Conservation (phyloP, 768 basidiomycete species). For the Kwoniella botswanensis region DNA sequence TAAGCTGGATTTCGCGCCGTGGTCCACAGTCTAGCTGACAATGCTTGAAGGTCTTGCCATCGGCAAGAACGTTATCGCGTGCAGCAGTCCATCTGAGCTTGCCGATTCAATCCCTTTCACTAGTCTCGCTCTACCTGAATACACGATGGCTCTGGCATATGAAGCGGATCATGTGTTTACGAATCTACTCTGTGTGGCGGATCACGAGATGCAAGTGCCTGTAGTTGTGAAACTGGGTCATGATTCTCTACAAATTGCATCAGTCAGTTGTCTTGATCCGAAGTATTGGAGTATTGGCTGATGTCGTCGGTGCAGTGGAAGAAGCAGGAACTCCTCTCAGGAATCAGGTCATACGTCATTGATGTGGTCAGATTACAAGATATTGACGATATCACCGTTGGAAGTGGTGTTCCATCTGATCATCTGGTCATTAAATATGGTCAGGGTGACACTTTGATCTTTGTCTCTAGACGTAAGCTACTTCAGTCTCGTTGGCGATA, state of each 20-base stretch:
- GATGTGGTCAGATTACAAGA: conserved; percentile 81
- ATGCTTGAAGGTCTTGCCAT: conserved; percentile 20
- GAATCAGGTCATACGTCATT: conserved; percentile 73
- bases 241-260: conserved; percentile 50
- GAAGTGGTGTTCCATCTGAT: conserved; percentile 63
- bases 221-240: conserved; percentile 65
- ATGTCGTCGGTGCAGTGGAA: conserved; percentile 63
- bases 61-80: conserved; percentile 40
- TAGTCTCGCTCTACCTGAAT: conserved; percentile 42
- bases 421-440: conserved; percentile 44
- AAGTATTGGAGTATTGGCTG: not conserved
- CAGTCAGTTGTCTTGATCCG: conserved; percentile 32
- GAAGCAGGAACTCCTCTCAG: conserved; percentile 72
- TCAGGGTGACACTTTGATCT: conserved; percentile 37
- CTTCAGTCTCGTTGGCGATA: not conserved
- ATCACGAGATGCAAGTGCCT: conserved; percentile 71
- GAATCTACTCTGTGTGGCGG: conserved; percentile 43
- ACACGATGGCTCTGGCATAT: conserved; percentile 47
- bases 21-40: not conserved
- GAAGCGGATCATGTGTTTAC: conserved; percentile 50
- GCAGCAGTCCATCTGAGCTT: conserved; percentile 43
- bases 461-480: conserved; percentile 44
- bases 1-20: conserved; percentile 9
- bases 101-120: conserved; percentile 49
- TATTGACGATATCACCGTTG: conserved; percentile 84